These are phyloP conservation scores for Torulaspora microellipsoides DNA, from an alignment of 805 yeast species.

Conservation along the genomic window DNA sequence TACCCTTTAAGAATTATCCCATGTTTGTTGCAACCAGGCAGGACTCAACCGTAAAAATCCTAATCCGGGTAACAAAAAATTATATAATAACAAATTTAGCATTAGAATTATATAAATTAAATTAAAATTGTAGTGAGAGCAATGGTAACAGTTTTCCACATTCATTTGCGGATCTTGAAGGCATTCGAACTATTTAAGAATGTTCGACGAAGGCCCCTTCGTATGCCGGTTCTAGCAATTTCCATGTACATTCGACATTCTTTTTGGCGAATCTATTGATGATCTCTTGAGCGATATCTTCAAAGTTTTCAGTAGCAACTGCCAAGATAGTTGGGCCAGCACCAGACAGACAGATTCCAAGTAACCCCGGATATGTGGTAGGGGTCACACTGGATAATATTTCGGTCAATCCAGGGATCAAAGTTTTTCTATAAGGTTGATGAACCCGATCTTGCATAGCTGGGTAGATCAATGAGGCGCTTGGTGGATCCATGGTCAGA, in stretches of 20 bases:
- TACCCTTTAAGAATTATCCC: too few species aligned
- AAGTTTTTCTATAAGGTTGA: conserved; percentile 91
- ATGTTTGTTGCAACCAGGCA: too few species aligned
- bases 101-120: too few species aligned
- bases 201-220: conserved; percentile 70
- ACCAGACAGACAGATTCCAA: conserved; percentile 94
- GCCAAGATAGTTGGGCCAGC: conserved; percentile 98
- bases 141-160: too few species aligned
- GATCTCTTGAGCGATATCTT: conserved; percentile 73
- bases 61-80: too few species aligned
- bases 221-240: conserved; percentile 75
- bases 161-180: too few species aligned
- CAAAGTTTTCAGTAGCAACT: conserved; percentile 85
- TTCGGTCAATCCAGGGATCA: conserved; percentile 87
- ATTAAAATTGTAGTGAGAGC: too few species aligned
- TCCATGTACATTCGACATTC: conserved; percentile 72
- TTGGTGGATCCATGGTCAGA: conserved; percentile 77
- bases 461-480: conserved; percentile 76
- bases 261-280: conserved; percentile 62
- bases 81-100: too few species aligned
- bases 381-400: conserved; percentile 80
- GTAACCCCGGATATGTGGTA: conserved; percentile 70
- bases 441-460: conserved; percentile 97
- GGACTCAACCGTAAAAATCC: too few species aligned
- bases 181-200: too few species aligned